Conservation (phyloP, 2,329 filamentous ascomycete genomes). For the Cryphonectria japonica region DNA sequence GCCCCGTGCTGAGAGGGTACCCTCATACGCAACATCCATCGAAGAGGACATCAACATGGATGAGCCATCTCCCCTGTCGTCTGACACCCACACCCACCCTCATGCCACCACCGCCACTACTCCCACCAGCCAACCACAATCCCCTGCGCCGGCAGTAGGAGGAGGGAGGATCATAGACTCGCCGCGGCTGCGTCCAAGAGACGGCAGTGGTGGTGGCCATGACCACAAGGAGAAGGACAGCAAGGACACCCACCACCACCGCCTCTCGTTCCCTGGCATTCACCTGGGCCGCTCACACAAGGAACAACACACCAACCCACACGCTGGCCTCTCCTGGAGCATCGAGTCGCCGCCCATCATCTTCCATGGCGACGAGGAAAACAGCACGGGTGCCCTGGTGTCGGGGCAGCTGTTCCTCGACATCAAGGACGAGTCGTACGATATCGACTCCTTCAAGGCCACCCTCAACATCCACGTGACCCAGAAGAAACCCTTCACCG, state of each 20-base stretch:
- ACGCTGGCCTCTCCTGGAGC: conserved; percentile 54
- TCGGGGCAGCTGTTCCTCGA: conserved; percentile 80
- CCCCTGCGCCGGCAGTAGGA: conserved; percentile 14
- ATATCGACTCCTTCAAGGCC: conserved; percentile 75
- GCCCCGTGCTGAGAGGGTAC: conserved; percentile 39
- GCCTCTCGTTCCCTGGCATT: conserved; percentile 45
- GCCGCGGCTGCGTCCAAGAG: conserved; percentile 24
- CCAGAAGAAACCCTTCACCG: conserved; percentile 80
- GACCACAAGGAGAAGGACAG: conserved; percentile 24
- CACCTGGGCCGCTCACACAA: conserved; percentile 48
- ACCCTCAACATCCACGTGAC: conserved; percentile 70
- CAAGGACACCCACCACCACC: conserved; percentile 43
- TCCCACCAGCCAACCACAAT: conserved; percentile 29
- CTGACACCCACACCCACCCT: conserved; percentile 29
- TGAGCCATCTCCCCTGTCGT: conserved; percentile 26
- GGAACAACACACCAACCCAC: conserved; percentile 44
- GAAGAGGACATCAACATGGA: conserved; percentile 39
- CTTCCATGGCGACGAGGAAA: conserved; percentile 74
- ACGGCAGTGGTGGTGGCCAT: conserved; percentile 15
- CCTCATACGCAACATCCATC: conserved; percentile 43
- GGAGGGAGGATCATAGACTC: conserved; percentile 30
- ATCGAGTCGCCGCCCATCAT: conserved; percentile 89
- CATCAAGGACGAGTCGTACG: conserved; percentile 67
- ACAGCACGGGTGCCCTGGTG: conserved; percentile 82
- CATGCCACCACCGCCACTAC: not conserved